Evolutionary conservation across 2,329 filamentous ascomycete species (phyloP).

Genomic region (Aspergillus sp.): DNA sequence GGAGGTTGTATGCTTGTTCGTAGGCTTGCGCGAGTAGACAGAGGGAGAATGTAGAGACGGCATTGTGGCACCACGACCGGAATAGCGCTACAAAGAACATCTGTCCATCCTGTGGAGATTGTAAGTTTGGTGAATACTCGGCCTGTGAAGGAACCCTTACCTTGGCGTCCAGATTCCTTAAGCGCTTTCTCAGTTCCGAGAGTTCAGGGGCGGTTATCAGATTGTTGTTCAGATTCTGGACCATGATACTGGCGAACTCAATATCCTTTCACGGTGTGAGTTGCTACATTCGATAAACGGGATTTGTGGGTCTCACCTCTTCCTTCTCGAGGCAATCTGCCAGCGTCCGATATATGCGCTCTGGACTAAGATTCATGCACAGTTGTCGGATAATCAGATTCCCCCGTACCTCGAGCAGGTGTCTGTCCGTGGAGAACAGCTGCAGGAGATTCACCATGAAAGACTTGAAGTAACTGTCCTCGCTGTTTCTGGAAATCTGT

Average conservation of each 20-base stretch:
- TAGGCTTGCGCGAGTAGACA: constrained; percentile 96
- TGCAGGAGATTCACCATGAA: constrained; percentile 98
- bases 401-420: constrained; percentile 84
- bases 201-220: constrained; percentile 95
- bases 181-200: constrained; percentile 81
- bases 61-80: constrained; percentile 97
- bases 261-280: constrained; percentile 61
- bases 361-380: constrained; percentile 87
- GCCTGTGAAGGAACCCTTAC: constrained; percentile 44
- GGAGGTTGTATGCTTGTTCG: constrained; percentile 92
- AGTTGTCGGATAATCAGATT: constrained; percentile 96
- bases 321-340: constrained; percentile 97
- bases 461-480: constrained; percentile 94
- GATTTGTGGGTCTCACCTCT: constrained; percentile 53
- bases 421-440: constrained; percentile 90
- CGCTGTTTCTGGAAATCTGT: constrained; percentile 93
- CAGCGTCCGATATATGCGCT: constrained; percentile 91
- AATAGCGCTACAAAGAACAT: constrained; percentile 93
- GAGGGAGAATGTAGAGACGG: constrained; percentile 93
- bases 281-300: constrained; percentile 11
- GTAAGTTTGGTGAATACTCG: constrained; percentile 19
- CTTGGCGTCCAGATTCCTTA: constrained; percentile 87
- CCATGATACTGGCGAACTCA: constrained; percentile 99
- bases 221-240: constrained; percentile 98
- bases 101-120: constrained; percentile 72